Conservation (phyloP, 1,284 basidiomycete genomes). For the Meira miltonrushii region DNA sequence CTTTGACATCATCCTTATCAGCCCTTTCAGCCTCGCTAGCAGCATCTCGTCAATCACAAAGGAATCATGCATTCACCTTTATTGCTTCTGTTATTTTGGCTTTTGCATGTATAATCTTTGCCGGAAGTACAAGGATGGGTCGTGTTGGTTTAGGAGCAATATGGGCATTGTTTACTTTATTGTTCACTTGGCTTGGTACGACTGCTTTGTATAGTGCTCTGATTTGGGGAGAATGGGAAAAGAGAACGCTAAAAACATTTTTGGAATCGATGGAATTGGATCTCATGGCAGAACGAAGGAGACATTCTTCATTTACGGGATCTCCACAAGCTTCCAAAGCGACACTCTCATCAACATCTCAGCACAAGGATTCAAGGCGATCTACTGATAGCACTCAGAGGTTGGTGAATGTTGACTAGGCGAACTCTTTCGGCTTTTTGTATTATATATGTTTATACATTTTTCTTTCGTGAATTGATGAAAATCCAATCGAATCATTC, state of each 20-base stretch:
- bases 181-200: constrained; percentile 39
- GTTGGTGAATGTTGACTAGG: background rate
- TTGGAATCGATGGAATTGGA: constrained; percentile 33
- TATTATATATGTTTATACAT: background rate
- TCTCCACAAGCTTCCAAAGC: background rate
- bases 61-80: constrained; percentile 24
- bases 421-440: background rate
- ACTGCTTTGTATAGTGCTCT: constrained; percentile 46
- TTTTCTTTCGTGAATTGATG: background rate
- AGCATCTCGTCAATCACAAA: constrained; percentile 23
- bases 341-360: background rate
- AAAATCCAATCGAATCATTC: background rate
- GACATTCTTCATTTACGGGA: background rate
- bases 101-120: constrained; percentile 13
- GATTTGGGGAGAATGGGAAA: constrained; percentile 49
- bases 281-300: constrained; percentile 1
- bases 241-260: constrained; percentile 30
- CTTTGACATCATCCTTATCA: constrained; percentile 19
- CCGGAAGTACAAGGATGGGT: constrained; percentile 5
- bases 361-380: background rate
- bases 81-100: constrained; percentile 17
- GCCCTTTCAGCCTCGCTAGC: constrained; percentile 19
- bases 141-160: constrained; percentile 1
- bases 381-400: background rate
- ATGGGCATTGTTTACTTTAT: constrained; percentile 19